Evolutionary conservation across 345 rosid species (phyloP).

Genomic region (Arabis hirsuta): DNA sequence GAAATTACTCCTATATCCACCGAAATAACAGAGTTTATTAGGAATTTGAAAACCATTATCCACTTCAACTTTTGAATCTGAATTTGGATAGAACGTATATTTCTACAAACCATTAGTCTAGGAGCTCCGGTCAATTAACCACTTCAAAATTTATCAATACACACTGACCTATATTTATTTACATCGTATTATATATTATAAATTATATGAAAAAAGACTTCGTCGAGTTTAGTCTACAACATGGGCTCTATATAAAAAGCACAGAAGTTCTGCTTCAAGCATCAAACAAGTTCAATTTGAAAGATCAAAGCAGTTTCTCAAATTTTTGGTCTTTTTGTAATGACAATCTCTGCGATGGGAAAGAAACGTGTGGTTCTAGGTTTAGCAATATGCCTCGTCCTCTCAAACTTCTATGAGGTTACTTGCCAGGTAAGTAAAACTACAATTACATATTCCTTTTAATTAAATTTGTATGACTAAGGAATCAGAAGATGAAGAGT

Average conservation of each 20-base stretch:
- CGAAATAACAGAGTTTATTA: background rate
- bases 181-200: background rate
- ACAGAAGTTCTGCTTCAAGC: slow-evolving; percentile 12
- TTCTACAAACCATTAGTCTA: no score
- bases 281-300: slow-evolving; percentile 14
- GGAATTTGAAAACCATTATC: background rate
- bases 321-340: slow-evolving; percentile 1
- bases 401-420: slow-evolving; percentile 32
- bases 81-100: no score
- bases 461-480: background rate
- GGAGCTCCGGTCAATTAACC: no score
- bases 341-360: slow-evolving; percentile 18
- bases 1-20: background rate
- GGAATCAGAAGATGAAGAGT: no score
- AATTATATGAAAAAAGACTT: background rate
- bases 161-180: background rate
- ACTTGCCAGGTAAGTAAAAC: slow-evolving; percentile 30
- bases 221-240: background rate
- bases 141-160: no score
- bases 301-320: background rate
- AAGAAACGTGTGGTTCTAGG: slow-evolving; percentile 12
- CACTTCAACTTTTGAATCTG: no score
- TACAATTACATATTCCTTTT: no score
- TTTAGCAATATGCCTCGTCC: slow-evolving; percentile 23
- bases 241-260: slow-evolving; percentile 21